Base-by-base conservation (phyloP, 2,329 filamentous ascomycete species). In the Herpotrichia juniperi region DNA sequence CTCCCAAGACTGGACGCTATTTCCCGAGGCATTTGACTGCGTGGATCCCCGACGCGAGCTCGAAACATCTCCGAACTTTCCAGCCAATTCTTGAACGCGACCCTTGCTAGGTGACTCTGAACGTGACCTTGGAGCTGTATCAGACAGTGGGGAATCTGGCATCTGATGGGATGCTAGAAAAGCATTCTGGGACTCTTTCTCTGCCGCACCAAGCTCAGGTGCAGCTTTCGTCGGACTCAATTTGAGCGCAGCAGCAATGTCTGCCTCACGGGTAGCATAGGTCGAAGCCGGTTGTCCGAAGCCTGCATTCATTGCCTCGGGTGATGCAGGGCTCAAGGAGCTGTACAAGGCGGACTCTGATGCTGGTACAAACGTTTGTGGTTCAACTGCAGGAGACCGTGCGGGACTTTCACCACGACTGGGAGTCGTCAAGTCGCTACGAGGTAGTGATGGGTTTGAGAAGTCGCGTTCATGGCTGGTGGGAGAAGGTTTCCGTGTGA, bases 361-460 rank as follows among this genome's bases (percentile, higher is more conserved):
- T 37, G 74, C 76, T n/a, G 77, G 76, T 8, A 77, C 56, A 16
- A 75, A 69, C 46, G 71, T 74, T 17, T 72, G 74, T 8, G 78
- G 73, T 39, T 78, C 78, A 28, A 87, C 63, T 19, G 78, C 75
- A 3, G 85, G 84, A 26, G 78, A 82, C 42, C 81, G 81, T n/a
- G 84, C 85, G 26, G 85, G 85, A 51, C 83, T 87, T 51, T 85
- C 85, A 37, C 79, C 80, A 16, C 79, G 77, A 53, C 79, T 83
- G 3, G 86, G 85, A 30, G 84, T 80, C 50, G 82, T 82, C 46
- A 87, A 66, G 61, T 84, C 82, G 40, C 83, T 79, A 46, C 82
- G 79, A 21, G 58, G 63, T 57, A 71, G 68, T 30, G 76, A 71
- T 19, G 70, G 66, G 43, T 55, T 67, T 11, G 73, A 77, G n/a